These are phyloP conservation scores for Tuber indicum DNA, from an alignment of 495 filamentous ascomycete species.

Conservation along the genomic window DNA sequence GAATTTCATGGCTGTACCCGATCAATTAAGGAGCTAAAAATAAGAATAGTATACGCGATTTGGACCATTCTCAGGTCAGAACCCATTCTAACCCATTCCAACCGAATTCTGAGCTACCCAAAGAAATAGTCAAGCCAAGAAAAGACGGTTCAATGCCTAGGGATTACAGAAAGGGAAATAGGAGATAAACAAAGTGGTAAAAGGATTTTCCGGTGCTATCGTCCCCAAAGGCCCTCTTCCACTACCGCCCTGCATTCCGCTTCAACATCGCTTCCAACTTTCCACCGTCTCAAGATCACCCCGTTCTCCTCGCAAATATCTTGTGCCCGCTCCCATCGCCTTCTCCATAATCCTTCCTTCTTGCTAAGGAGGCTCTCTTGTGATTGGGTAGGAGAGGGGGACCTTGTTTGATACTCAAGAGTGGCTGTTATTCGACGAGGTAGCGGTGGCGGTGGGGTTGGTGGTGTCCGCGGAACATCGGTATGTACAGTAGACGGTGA, in stretches of 20 bases:
- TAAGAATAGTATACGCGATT: neutral
- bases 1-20: neutral
- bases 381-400: neutral
- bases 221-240: slow-evolving; percentile 33
- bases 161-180: neutral
- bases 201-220: neutral
- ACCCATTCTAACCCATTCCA: neutral
- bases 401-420: neutral
- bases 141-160: neutral
- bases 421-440: slow-evolving; percentile 14
- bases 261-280: slow-evolving; percentile 71
- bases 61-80: neutral
- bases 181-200: neutral
- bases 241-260: slow-evolving; percentile 53
- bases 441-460: slow-evolving; percentile 16
- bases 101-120: neutral
- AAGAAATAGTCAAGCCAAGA: neutral
- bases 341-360: slow-evolving; percentile 75
- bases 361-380: slow-evolving; percentile 52
- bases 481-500: neutral
- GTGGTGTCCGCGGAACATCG: slow-evolving; percentile 1
- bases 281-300: slow-evolving; percentile 76
- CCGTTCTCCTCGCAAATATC: slow-evolving; percentile 60
- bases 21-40: neutral
- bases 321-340: slow-evolving; percentile 69